These are phyloP conservation scores for Bidens hawaiensis DNA, from an alignment of 140 eudicot genomes.

Conservation along the genomic window DNA sequence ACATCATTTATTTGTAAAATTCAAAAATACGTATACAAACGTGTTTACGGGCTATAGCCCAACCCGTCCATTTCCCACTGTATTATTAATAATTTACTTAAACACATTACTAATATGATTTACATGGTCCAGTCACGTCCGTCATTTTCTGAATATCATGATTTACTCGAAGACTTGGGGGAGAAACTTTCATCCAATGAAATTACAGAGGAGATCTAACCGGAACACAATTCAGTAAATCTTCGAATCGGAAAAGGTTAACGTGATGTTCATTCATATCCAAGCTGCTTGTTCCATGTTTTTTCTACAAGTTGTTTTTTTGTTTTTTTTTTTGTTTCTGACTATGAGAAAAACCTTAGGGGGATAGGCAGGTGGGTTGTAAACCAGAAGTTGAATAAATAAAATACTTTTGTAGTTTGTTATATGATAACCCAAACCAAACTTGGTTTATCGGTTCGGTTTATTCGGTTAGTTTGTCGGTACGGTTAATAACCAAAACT, in stretches of 20 bases:
- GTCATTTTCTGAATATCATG: slow-evolving; percentile 69
- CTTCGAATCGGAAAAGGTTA: neutral
- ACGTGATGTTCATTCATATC: slow-evolving; percentile 11
- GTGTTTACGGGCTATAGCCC: neutral
- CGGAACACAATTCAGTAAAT: slow-evolving; percentile 3
- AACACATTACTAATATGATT: slow-evolving; percentile 11
- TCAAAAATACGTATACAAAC: neutral
- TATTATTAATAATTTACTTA: neutral
- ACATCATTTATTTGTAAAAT: neutral
- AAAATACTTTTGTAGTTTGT: slow-evolving; percentile 16
- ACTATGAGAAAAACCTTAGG: slow-evolving; percentile 20
- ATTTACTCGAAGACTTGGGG: slow-evolving; percentile 78
- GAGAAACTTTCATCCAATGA: slow-evolving; percentile 59
- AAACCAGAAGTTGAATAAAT: slow-evolving; percentile 11
- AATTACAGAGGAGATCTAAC: slow-evolving; percentile 43
- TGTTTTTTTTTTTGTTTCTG: slow-evolving; percentile 15
- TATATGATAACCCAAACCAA: neutral
- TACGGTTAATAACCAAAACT: too few relatives aligned
- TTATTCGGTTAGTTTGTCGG: too few relatives aligned
- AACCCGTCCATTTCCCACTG: neutral
- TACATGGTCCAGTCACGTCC: slow-evolving; percentile 55
- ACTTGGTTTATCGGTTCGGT: too few relatives aligned
- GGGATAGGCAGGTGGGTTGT: slow-evolving; percentile 11
- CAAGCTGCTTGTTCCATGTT: neutral
- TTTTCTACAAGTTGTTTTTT: slow-evolving; percentile 5